Evolutionary conservation across 2,329 filamentous ascomycete species (phyloP).

Genomic region (Colletotrichum eleusines): DNA sequence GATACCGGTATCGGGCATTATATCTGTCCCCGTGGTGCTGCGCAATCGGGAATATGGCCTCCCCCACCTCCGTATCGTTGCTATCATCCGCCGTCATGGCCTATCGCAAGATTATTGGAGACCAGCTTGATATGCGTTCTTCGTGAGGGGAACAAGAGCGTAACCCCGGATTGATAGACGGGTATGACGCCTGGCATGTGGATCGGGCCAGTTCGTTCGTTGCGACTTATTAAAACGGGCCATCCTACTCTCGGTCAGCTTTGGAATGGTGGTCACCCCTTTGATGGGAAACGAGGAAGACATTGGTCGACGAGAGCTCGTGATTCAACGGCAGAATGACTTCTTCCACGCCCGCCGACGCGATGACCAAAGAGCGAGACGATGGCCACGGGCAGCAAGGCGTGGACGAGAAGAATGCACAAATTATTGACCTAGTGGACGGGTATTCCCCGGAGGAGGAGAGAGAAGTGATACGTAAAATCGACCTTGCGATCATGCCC

Average conservation of each 20-base stretch:
- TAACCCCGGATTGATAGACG: constrained; percentile 21
- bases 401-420: constrained; percentile 40
- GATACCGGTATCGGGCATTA: constrained; percentile 32
- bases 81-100: constrained; percentile 20
- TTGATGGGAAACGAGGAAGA: neutral
- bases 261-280: neutral
- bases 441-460: constrained; percentile 50
- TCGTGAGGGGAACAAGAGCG: constrained; percentile 30
- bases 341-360: neutral
- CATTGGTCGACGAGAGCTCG: neutral
- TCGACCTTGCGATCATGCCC: constrained; percentile 49
- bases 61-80: constrained; percentile 22
- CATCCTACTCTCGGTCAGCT: neutral
- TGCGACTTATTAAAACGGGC: constrained; percentile 20
- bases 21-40: constrained; percentile 16
- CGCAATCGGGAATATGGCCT: constrained; percentile 31
- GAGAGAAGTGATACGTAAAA: constrained; percentile 49
- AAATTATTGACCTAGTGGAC: constrained; percentile 40
- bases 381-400: neutral
- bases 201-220: constrained; percentile 2
- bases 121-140: constrained; percentile 22
- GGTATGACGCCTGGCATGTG: constrained; percentile 16
- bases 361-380: neutral
- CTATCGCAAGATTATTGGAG: constrained; percentile 28
- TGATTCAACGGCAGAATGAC: neutral